A percentile compares a stretch with the other conserved stretches of the same genome.
phyloP scores from a whole-genome alignment of 495 filamentous ascomycete genomes.

The Chaetomium tenue region DNA sequence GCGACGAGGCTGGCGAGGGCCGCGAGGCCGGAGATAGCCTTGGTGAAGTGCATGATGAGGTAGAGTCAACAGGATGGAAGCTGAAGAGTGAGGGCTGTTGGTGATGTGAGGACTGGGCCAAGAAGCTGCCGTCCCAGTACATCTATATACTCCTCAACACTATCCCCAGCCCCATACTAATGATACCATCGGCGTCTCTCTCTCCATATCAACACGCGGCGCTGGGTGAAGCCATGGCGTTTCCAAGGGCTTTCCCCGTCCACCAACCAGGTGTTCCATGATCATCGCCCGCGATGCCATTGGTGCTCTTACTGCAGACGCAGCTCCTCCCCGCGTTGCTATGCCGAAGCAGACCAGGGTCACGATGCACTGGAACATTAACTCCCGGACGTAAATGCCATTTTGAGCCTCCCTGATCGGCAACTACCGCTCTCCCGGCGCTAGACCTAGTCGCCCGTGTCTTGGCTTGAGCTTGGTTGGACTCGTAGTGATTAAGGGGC shows the following conservation, averaged over 20 bases:
- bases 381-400: neutral
- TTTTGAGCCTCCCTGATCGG: neutral
- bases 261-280: constrained; percentile 1
- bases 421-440: neutral
- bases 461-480: neutral
- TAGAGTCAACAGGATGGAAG: too few species aligned
- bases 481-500: constrained; percentile 1
- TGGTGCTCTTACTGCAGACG: neutral
- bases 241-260: neutral
- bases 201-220: neutral
- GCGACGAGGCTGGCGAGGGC: constrained; percentile 17
- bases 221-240: neutral
- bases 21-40: constrained; percentile 22
- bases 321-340: too few species aligned
- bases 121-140: neutral
- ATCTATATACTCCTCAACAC: neutral
- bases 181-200: too few species aligned
- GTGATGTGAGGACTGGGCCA: neutral
- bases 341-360: neutral
- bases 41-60: constrained; percentile 23
- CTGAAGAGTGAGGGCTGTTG: neutral
- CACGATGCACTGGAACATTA: neutral
- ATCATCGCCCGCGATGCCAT: neutral
- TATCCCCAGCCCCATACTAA: neutral
- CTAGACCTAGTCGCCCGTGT: neutral